A percentile compares a stretch with the other conserved stretches of the same genome.
Evolutionary conservation across 2,329 filamentous ascomycete genomes (phyloP).

Genomic region (Colletotrichum gloeosporioides): DNA sequence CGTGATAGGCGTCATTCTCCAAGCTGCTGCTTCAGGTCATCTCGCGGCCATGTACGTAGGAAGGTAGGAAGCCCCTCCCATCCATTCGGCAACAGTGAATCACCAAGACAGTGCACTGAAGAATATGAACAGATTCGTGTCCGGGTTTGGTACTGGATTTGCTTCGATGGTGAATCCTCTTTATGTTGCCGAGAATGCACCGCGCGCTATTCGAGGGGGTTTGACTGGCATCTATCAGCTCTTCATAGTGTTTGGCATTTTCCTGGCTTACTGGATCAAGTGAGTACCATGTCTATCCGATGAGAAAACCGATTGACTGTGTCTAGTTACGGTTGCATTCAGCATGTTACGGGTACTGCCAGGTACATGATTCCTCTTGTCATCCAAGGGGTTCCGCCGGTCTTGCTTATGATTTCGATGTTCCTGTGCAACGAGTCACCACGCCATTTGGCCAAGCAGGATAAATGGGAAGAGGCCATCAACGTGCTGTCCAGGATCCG

Average conservation of each 20-base stretch:
- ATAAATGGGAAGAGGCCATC: slow-evolving; percentile 41
- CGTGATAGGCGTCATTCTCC: slow-evolving; percentile 47
- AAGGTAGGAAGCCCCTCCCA: slow-evolving; percentile 30
- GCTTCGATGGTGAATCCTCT: slow-evolving; percentile 60
- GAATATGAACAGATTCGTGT: slow-evolving; percentile 53
- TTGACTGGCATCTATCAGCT: slow-evolving; percentile 57
- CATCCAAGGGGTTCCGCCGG: slow-evolving; percentile 44
- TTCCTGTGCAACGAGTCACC: slow-evolving; percentile 44
- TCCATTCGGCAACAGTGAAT: not conserved
- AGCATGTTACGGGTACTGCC: slow-evolving; percentile 21
- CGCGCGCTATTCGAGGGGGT: slow-evolving; percentile 55
- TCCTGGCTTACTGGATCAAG: slow-evolving; percentile 50
- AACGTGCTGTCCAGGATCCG: slow-evolving; percentile 43
- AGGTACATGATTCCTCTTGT: slow-evolving; percentile 40
- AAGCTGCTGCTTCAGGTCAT: slow-evolving; percentile 41
- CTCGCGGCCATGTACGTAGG: slow-evolving; percentile 62
- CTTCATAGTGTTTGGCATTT: slow-evolving; percentile 55
- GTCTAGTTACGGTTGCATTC: slow-evolving; percentile 28
- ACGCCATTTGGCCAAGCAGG: slow-evolving; percentile 37
- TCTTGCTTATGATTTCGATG: slow-evolving; percentile 38
- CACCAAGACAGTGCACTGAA: slow-evolving; percentile 40
- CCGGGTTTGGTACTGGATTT: slow-evolving; percentile 55
- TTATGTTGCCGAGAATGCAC: slow-evolving; percentile 63
- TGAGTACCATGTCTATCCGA: slow-evolving; percentile 24
- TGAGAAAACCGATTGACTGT: not conserved